Base-by-base conservation (phyloP, 768 basidiomycete genomes). In the Sporobolomyces pararoseus region DNA sequence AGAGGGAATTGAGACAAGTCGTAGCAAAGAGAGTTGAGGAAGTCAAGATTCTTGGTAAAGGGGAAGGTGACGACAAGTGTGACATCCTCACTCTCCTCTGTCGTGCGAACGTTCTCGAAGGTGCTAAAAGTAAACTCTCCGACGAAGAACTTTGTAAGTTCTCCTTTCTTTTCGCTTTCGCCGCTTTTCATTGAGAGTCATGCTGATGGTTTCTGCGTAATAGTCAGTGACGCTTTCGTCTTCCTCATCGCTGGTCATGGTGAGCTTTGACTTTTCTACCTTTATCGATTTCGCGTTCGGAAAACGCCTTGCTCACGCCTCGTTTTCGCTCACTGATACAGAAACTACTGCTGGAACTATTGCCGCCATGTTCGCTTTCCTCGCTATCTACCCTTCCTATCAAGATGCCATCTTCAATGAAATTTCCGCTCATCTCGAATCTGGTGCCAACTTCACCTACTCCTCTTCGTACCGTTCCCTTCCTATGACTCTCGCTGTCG, bases 181-280 rank as follows among this genome's bases (percentile, higher is more conserved):
- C 10, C 9, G 10, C 39, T 42, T 42, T 42, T 42, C 39, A 42
- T 17, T 42, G 17, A 42, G 39, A 9, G 9, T 17, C 39, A 9
- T 9, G 39, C 10, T 9, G 39, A 17, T 42, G n/a, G n/a, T n/a
- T n/a, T n/a, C n/a, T n/a, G n/a, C 39, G 17, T 61, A 4, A 42
- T 47, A 59, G 63, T 70, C 60, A 35, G 51, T 23, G 62, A 76
- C 52, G 64, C 65, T 32, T 74, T 66, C 57, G 62, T 76, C 53
- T 79, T 76, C 61, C 50, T 78, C n/a, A 64, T 79, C 29, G 78
- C 77, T 39, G 78, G 78, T 17, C 77, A 78, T 58, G 77, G 75
- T 62, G 35, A 49, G 51, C n/a, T 25, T 31, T 23, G 13, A 4
- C 23, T 0, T 25, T n/a, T 32, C 10, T 29, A 29, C 13, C 46